Evolutionary conservation across 257 asterid species (phyloP).

Genomic region (Ilex aquifolium): DNA sequence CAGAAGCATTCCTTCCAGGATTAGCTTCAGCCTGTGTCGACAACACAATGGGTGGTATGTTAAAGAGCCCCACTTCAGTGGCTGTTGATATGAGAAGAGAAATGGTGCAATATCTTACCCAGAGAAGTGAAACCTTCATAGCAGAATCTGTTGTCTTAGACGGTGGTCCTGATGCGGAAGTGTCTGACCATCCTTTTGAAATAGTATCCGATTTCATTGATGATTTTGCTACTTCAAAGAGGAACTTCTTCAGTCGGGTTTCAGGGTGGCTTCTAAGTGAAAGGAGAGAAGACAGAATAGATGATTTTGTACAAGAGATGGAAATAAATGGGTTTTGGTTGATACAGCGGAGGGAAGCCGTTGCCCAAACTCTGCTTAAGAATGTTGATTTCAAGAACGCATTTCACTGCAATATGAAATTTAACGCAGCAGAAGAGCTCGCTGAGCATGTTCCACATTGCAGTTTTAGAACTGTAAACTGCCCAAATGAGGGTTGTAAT

Average conservation of each 20-base stretch:
- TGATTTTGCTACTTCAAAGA: slow-evolving; percentile 53
- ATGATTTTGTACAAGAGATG: slow-evolving; percentile 74
- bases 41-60: slow-evolving; percentile 66
- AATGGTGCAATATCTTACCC: slow-evolving; percentile 61
- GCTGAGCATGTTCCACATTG: slow-evolving; percentile 35
- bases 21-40: slow-evolving; percentile 70
- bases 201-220: slow-evolving; percentile 49
- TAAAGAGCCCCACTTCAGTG: slow-evolving; percentile 50
- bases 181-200: slow-evolving; percentile 46
- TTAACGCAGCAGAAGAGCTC: slow-evolving; percentile 40
- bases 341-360: slow-evolving; percentile 49
- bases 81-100: slow-evolving; percentile 73
- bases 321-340: slow-evolving; percentile 74
- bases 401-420: slow-evolving; percentile 45
- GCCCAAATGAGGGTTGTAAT: slow-evolving; percentile 52
- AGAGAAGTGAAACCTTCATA: slow-evolving; percentile 61
- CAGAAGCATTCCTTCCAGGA: slow-evolving; percentile 61
- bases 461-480: slow-evolving; percentile 42
- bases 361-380: slow-evolving; percentile 52
- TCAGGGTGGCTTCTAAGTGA: slow-evolving; percentile 69
- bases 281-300: slow-evolving; percentile 62
- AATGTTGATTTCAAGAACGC: slow-evolving; percentile 50
- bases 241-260: slow-evolving; percentile 55
- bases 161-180: slow-evolving; percentile 35
- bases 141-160: slow-evolving; percentile 60